Percentiles rank a stretch among this genome's conserved stretches.
phyloP scores from a whole-genome alignment of 495 filamentous ascomycete species.

The Trichoderma gamsii region DNA sequence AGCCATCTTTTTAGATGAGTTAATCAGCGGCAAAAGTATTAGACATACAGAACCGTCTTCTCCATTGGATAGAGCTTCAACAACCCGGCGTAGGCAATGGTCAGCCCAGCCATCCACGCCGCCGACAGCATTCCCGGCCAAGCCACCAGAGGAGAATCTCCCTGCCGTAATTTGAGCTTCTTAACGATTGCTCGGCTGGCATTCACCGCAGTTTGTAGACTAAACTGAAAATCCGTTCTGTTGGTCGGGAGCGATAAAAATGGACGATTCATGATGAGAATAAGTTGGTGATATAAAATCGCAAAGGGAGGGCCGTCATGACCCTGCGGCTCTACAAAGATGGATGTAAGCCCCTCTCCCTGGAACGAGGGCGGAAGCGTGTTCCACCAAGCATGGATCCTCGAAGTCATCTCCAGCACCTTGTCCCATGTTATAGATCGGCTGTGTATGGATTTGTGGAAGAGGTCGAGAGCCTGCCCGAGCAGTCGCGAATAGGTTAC shows the following conservation, averaged over 20 bases:
- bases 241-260: constrained; percentile 1
- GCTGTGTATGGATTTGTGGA: constrained; percentile 10
- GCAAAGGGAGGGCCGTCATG: constrained; percentile 3
- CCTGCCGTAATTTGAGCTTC: constrained; percentile 6
- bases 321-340: constrained; percentile 1
- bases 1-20: neutral
- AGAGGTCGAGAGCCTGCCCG: constrained; percentile 5
- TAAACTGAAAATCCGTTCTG: constrained; percentile 7
- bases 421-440: constrained; percentile 8
- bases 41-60: neutral
- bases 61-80: constrained; percentile 8
- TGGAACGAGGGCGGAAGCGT: neutral
- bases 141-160: neutral
- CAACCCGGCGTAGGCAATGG: neutral
- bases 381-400: constrained; percentile 9
- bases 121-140: constrained; percentile 10
- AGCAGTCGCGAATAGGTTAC: constrained; percentile 9
- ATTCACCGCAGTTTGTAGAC: neutral
- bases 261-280: constrained; percentile 6
- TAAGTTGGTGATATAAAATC: constrained; percentile 1
- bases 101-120: constrained; percentile 1
- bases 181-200: constrained; percentile 1
- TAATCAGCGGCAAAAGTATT: neutral
- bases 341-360: neutral
- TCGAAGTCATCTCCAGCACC: constrained; percentile 10